A percentile compares a stretch with the other conserved stretches of the same genome.
Conservation (phyloP, 192 early-diverging fungal species). For the Backusella tuberculispora region DNA sequence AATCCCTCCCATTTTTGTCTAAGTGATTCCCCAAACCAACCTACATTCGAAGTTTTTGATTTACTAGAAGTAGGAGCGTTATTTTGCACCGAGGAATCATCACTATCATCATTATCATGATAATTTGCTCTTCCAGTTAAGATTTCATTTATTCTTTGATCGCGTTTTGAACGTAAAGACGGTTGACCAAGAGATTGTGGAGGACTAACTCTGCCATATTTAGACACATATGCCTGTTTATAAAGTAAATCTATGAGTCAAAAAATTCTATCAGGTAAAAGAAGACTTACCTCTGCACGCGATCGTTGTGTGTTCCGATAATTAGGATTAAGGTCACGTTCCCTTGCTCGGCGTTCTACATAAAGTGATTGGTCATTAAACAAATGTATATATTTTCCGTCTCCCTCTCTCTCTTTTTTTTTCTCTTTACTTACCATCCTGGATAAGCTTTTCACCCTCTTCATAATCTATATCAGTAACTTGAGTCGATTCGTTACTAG, state of each 20-base stretch:
- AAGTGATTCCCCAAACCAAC: slow-evolving; percentile 7
- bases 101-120: background rate
- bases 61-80: background rate
- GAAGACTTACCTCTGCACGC: background rate
- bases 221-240: slow-evolving; percentile 1
- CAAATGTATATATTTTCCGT: background rate
- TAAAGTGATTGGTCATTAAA: background rate
- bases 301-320: background rate
- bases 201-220: background rate
- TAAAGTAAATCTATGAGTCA: background rate
- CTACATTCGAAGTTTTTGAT: background rate
- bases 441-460: slow-evolving; percentile 39
- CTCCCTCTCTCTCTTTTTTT: too few relatives aligned
- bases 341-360: slow-evolving; percentile 2
- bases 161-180: slow-evolving; percentile 21
- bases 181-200: background rate
- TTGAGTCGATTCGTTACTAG: background rate
- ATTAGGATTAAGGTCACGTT: background rate
- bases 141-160: slow-evolving; percentile 28
- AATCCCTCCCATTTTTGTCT: slow-evolving; percentile 7
- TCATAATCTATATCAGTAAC: slow-evolving; percentile 32
- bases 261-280: background rate
- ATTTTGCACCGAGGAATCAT: background rate
- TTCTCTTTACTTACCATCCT: slow-evolving; percentile 29
- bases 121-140: slow-evolving; percentile 22